Conservation (phyloP, 768 basidiomycete genomes). For the Leccinum variicolor region DNA sequence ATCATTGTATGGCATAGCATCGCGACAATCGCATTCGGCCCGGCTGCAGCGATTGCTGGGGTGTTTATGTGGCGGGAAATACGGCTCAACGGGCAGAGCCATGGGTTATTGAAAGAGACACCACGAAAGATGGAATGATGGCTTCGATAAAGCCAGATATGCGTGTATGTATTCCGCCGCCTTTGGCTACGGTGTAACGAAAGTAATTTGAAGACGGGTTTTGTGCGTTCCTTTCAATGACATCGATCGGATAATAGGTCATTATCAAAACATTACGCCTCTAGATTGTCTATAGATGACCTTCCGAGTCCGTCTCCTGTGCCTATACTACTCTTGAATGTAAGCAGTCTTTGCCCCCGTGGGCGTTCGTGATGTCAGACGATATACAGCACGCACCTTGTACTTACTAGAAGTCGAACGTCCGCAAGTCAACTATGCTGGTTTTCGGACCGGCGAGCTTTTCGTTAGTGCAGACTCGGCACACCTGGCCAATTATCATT, state of each 20-base stretch:
- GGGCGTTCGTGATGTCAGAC: too few relatives aligned
- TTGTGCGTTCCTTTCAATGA: background rate
- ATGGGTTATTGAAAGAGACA: background rate
- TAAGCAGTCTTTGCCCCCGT: too few relatives aligned
- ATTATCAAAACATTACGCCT: too few relatives aligned
- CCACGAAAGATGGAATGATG: slow-evolving; percentile 1
- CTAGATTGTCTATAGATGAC: too few relatives aligned
- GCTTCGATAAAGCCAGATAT: background rate
- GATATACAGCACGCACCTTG: too few relatives aligned
- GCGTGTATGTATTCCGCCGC: background rate
- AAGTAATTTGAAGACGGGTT: background rate
- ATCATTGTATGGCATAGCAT: slow-evolving; percentile 43
- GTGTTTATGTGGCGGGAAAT: slow-evolving; percentile 50
- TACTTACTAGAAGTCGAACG: too few relatives aligned
- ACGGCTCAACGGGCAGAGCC: slow-evolving; percentile 17
- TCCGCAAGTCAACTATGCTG: too few relatives aligned
- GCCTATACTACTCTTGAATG: too few relatives aligned
- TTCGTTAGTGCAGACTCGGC: too few relatives aligned
- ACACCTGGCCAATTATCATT: too few relatives aligned
- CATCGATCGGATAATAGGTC: background rate
- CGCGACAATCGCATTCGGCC: slow-evolving; percentile 43
- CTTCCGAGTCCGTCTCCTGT: too few relatives aligned
- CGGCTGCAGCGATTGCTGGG: slow-evolving; percentile 49
- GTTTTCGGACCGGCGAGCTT: too few relatives aligned
- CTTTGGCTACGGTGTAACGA: background rate